Evolutionary conservation across 176 grass and related monocot genomes (phyloP), one percentile per base, ranked within the genome.

Genomic region (Hyparrhenia diplandra): DNA sequence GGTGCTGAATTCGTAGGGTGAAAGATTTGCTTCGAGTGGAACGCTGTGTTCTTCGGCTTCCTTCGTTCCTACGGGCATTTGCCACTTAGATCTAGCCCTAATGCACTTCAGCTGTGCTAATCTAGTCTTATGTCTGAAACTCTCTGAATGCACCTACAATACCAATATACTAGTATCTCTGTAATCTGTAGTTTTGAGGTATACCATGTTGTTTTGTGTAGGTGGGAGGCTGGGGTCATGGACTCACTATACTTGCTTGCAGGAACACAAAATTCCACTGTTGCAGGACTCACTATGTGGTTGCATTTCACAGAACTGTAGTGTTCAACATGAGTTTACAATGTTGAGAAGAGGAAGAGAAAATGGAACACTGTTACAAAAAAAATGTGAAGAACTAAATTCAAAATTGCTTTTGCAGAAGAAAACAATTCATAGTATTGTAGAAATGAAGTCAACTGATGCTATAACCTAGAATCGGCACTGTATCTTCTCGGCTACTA

Each of bases 381-480:
- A n/a, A n/a, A 37, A 20, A 54, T 21, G 8, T 45, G 34, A 76
- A n/a, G 1, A 76, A 25, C 20, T 55, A 52, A 35, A 20, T 42
- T 40, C 76, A 84, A 75, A 85, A 41, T 64, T 85, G 68, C 3
- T 30, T 76, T 30, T 16, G 5, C 10, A 14, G 34, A 69, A 63
- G 18, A 62, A n/a, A n/a, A n/a, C n/a, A n/a, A n/a, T n/a, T n/a
- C n/a, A 25, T 87, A 63, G 10, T 79, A 46, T 29, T 60, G 45
- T 30, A 60, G 28, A 67, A 83, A 79, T 35, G 10, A 83, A 79
- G 28, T 35, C 67, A 73, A 80, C 4, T 72, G 47, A 37, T 69
- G 29, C 30, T 34, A 58, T 79, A 69, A 83, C 59, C 59, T 79
- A 46, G 18, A 88, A 25, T n/a, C n/a, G n/a, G n/a, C n/a, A n/a